Evolutionary conservation across 768 basidiomycete genomes (phyloP).

Genomic region (Collybiopsis confluens): DNA sequence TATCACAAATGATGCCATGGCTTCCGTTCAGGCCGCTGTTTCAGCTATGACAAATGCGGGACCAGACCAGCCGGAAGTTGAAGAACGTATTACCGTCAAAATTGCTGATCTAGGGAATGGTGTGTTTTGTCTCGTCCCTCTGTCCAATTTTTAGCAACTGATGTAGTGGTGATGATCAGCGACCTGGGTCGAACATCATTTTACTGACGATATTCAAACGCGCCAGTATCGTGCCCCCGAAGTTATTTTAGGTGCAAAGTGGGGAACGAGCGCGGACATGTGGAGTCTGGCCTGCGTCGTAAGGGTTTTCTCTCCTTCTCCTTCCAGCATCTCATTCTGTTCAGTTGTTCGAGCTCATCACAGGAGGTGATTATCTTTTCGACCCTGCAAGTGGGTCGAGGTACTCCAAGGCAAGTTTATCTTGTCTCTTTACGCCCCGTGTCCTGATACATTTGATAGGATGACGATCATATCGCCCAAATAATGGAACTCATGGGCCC

Average conservation of each 20-base stretch:
- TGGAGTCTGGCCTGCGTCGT: constrained; percentile 97
- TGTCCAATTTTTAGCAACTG: constrained; percentile 4
- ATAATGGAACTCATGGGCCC: constrained; percentile 96
- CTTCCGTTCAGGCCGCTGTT: constrained; percentile 14
- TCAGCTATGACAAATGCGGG: constrained; percentile 28
- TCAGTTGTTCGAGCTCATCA: constrained; percentile 91
- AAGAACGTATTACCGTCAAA: constrained; percentile 90
- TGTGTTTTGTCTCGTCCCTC: constrained; percentile 27
- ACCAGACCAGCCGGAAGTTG: constrained; percentile 17
- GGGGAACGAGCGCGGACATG: constrained; percentile 93
- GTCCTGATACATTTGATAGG: constrained; percentile 23
- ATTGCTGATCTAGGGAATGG: constrained; percentile 98
- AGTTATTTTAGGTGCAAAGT: constrained; percentile 93
- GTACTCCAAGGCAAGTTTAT: constrained; percentile 61
- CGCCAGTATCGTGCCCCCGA: constrained; percentile 97
- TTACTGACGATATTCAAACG: constrained; percentile 98
- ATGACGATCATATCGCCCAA: constrained; percentile 96
- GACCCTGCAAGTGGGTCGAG: constrained; percentile 93
- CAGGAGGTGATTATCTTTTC: constrained; percentile 96
- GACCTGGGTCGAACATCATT: constrained; percentile 92
- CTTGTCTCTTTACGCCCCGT: no score
- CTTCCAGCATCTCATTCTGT: neutral
- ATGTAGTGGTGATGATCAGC: constrained; percentile 35
- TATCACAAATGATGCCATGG: constrained; percentile 1
- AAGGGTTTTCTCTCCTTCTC: constrained; percentile 24